Conservation (phyloP, 2,329 filamentous ascomycete genomes). For the Pseudopithomyces chartarum region DNA sequence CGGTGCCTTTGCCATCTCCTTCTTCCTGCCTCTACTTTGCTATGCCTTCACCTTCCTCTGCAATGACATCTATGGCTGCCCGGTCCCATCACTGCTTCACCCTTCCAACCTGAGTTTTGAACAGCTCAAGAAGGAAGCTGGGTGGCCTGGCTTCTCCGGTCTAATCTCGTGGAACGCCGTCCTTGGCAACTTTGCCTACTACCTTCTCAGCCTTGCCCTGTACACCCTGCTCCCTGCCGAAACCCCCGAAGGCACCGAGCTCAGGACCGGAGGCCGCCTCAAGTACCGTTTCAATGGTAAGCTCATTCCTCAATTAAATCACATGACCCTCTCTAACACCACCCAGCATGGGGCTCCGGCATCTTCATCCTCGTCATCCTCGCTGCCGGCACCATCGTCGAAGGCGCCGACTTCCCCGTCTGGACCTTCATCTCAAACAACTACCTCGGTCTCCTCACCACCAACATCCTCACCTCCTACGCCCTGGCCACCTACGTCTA, state of each 20-base stretch:
- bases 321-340: conserved; percentile 19
- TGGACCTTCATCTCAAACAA: conserved; percentile 96
- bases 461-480: conserved; percentile 79
- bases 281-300: conserved; percentile 75
- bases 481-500: conserved; percentile 79
- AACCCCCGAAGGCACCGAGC: conserved; percentile 70
- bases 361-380: conserved; percentile 73
- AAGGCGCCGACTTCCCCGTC: conserved; percentile 81
- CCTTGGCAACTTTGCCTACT: conserved; percentile 76
- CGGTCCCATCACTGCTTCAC: conserved; percentile 77
- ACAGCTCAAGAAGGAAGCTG: conserved; percentile 77
- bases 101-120: conserved; percentile 74
- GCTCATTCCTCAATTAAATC: conserved; percentile 12
- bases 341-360: conserved; percentile 74
- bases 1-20: conserved; percentile 77
- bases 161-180: conserved; percentile 73
- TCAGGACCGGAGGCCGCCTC: conserved; percentile 73
- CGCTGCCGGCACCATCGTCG: conserved; percentile 73
- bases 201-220: conserved; percentile 74
- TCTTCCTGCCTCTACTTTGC: conserved; percentile 77
- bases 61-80: conserved; percentile 92
- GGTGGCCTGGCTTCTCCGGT: conserved; percentile 78
- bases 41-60: conserved; percentile 84
- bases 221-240: conserved; percentile 77
- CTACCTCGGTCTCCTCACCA: conserved; percentile 82